These are phyloP conservation scores for Hirschioporus abietinus DNA, from an alignment of 768 basidiomycete genomes.

Conservation along the genomic window DNA sequence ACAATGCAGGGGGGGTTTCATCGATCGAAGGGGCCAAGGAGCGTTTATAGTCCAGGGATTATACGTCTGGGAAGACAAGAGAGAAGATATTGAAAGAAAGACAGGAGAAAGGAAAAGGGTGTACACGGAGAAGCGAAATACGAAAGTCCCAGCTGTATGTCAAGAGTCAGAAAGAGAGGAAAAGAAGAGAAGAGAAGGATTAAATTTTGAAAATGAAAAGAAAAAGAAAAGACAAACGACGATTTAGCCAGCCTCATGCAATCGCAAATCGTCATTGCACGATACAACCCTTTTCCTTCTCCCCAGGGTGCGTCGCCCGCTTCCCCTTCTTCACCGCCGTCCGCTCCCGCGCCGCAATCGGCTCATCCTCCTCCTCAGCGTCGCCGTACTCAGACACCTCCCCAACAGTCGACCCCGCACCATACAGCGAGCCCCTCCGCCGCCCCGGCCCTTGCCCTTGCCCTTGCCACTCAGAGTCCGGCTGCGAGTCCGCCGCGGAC, in stretches of 20 bases:
- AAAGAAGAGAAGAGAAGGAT: background rate
- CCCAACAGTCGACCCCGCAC: background rate
- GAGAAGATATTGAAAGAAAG: background rate
- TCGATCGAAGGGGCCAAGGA: background rate
- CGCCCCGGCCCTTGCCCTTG: too few species aligned
- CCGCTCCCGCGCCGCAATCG: background rate
- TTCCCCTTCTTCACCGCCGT: background rate
- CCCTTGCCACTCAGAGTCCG: background rate
- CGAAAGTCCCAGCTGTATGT: background rate
- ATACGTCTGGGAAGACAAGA: background rate
- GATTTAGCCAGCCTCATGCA: background rate
- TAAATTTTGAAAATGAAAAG: background rate
- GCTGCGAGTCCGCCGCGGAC: background rate
- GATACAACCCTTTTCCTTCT: background rate
- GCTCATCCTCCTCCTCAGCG: background rate
- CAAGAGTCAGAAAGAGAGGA: background rate
- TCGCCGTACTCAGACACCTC: background rate
- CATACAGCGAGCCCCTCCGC: background rate
- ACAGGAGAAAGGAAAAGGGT: background rate
- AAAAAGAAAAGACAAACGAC: background rate
- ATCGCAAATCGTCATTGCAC: background rate
- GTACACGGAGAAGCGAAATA: background rate
- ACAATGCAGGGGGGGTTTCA: background rate
- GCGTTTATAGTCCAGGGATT: background rate
- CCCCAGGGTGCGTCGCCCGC: background rate